Conservation (phyloP, 2,329 filamentous ascomycete genomes). For the Sporothrix mexicana region DNA sequence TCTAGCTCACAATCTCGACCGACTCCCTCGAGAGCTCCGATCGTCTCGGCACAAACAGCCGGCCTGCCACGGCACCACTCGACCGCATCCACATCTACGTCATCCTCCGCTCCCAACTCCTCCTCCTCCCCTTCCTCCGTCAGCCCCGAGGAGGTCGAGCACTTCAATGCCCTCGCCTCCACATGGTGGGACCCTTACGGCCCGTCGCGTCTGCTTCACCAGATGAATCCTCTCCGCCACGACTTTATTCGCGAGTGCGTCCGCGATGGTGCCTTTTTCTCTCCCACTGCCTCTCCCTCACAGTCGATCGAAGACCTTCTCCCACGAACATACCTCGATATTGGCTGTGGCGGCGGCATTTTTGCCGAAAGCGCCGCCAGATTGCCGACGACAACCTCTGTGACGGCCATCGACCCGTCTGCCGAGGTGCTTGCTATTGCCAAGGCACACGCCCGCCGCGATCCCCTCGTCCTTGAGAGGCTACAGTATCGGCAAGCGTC, state of each 20-base stretch:
- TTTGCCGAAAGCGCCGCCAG: slow-evolving; percentile 88
- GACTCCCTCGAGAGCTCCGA: neutral
- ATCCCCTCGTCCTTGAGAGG: slow-evolving; percentile 64
- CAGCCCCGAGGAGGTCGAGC: slow-evolving; percentile 85
- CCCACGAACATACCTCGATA: slow-evolving; percentile 76
- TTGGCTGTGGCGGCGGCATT: slow-evolving; percentile 95
- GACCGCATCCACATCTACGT: slow-evolving; percentile 38
- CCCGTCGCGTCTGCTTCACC: slow-evolving; percentile 86
- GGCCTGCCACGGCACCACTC: slow-evolving; percentile 11
- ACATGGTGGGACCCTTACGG: slow-evolving; percentile 98
- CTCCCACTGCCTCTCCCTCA: neutral
- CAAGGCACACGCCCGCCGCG: slow-evolving; percentile 74
- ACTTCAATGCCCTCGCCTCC: slow-evolving; percentile 92
- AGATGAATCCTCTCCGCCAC: slow-evolving; percentile 97
- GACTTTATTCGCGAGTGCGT: slow-evolving; percentile 84
- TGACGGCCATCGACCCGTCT: slow-evolving; percentile 80
- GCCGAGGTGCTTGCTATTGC: slow-evolving; percentile 77
- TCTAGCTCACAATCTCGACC: neutral
- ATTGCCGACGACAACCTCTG: slow-evolving; percentile 64
- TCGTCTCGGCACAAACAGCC: neutral
- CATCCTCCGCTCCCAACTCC: slow-evolving; percentile 17
- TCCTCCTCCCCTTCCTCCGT: slow-evolving; percentile 65
- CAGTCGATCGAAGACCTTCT: slow-evolving; percentile 33
- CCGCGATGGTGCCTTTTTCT: slow-evolving; percentile 43
- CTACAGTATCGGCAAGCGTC: slow-evolving; percentile 77